Base-by-base conservation (phyloP, 345 rosid genomes). In the Limnanthes douglasii region DNA sequence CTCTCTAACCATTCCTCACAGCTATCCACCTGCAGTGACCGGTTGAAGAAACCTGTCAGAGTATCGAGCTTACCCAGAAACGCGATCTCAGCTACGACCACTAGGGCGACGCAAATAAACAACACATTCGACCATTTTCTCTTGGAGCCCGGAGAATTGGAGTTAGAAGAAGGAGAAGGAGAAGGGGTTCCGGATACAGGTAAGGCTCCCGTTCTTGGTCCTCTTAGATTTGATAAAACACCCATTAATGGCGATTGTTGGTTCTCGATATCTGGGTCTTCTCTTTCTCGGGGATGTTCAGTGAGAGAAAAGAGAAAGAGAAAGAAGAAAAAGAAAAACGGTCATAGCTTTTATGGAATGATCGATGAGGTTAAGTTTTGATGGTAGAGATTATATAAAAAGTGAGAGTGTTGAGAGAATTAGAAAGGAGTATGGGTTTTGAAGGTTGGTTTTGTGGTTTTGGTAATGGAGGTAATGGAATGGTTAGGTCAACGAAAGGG, bases 41-140 rank as follows among this genome's bases (percentile, higher is more conserved):
- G 62, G 5, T 57, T 21, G 51, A 79, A 60, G 43, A 76, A 56
- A 29, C 65, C 93, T 21, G 86, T 72, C 78, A 72, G 68, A 5
- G 90, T 70, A 60, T 84, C 83, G 21, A 88, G 78, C 18, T 77
- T 76, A 69, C 92, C 77, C 67, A 88, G 64, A 43, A 88, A 77
- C 41, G 62, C 69, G 50, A 84, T 70, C 72, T 83, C 95, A 5
- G 70, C 76, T 21, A 74, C 35, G 28, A 84, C 73, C 16, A 76
- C 86, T 7, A 88, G 48, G 19, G 65, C 64, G 30, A 90, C 86
- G 32, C 77, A 65, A 40, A 77, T 24, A 13, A 84, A 85, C 57
- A 90, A 37, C 18, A 70, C 29, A 37, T 56, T 77, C 13, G 84
- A 64, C 44, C 80, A 62, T 43, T 68, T 90, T 66, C 43, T 64